A percentile compares a stretch with the other conserved stretches of the same genome.
phyloP scores from a whole-genome alignment of 768 basidiomycete genomes.

The Agaricus blazei region DNA sequence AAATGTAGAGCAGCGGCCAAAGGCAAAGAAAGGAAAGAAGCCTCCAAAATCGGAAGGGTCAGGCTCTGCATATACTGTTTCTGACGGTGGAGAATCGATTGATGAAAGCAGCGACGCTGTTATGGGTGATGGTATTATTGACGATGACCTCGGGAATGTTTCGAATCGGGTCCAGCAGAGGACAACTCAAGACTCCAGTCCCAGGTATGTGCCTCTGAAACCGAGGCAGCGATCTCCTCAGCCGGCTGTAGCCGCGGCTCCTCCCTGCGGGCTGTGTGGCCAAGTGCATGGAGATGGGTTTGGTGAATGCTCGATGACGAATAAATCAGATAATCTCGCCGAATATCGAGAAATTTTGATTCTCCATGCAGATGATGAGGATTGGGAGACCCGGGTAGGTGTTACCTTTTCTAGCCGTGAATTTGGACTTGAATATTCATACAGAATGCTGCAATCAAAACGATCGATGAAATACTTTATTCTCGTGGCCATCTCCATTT shows the following conservation, averaged over 20 bases:
- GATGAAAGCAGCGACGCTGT: constrained; percentile 15
- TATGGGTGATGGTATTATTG: constrained; percentile 15
- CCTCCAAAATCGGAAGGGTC: constrained; percentile 19
- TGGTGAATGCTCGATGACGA: constrained; percentile 59
- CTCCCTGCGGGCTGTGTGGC: constrained; percentile 61
- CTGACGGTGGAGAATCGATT: constrained; percentile 22
- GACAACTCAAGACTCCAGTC: neutral
- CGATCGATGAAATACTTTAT: constrained; percentile 63
- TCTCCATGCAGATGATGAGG: constrained; percentile 58
- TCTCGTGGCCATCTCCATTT: constrained; percentile 50
- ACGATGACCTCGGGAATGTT: constrained; percentile 5
- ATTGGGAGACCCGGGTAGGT: constrained; percentile 59
- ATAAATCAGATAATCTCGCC: constrained; percentile 57
- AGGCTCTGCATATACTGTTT: constrained; percentile 28
- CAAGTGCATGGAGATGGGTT: constrained; percentile 34
- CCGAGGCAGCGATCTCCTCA: constrained; percentile 15
- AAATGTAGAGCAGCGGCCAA: constrained; percentile 1
- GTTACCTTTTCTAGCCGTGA: neutral
- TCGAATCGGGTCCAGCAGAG: constrained; percentile 15
- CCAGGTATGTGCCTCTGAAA: neutral
- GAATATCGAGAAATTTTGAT: constrained; percentile 68
- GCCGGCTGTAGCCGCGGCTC: constrained; percentile 10
- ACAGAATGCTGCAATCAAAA: constrained; percentile 59
- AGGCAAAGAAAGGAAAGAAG: constrained; percentile 15
- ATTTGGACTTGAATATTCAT: constrained; percentile 10